Evolutionary conservation across 2,329 filamentous ascomycete species (phyloP).

Genomic region (Fusarium vanettenii): DNA sequence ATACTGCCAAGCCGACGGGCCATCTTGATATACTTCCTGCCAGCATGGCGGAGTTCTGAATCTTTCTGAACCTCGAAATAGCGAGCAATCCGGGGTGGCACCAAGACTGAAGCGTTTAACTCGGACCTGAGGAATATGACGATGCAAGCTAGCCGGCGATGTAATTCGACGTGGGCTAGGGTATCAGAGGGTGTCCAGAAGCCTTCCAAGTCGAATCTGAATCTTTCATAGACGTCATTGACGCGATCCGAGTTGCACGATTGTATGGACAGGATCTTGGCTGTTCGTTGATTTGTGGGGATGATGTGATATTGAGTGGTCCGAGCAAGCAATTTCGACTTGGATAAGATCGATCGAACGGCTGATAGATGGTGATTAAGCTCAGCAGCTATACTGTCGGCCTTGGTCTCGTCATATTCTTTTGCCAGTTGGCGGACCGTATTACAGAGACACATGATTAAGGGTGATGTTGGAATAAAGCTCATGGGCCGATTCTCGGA

Average conservation of each 20-base stretch:
- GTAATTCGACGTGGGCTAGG: slow-evolving; percentile 30
- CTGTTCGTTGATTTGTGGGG: not conserved
- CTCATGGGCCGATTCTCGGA: not conserved
- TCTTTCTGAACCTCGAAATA: slow-evolving; percentile 31
- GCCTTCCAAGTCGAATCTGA: slow-evolving; percentile 11
- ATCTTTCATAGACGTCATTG: not conserved
- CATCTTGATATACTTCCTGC: slow-evolving; percentile 45
- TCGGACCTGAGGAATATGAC: slow-evolving; percentile 39
- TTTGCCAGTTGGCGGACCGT: not conserved
- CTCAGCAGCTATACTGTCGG: not conserved
- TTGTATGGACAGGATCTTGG: not conserved
- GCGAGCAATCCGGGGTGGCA: slow-evolving; percentile 25
- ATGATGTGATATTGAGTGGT: not conserved
- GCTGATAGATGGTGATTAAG: not conserved
- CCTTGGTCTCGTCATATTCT: not conserved
- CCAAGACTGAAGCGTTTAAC: slow-evolving; percentile 13
- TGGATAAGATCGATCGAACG: not conserved
- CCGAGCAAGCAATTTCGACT: not conserved
- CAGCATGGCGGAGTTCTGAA: slow-evolving; percentile 38
- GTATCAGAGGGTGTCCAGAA: slow-evolving; percentile 33
- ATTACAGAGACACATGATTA: not conserved
- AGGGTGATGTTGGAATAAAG: not conserved
- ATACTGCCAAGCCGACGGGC: slow-evolving; percentile 37
- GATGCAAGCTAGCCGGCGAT: slow-evolving; percentile 39
- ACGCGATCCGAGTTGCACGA: not conserved